Conservation (phyloP, 139 green algal species). For the Prasinococcaceae sp. region DNA sequence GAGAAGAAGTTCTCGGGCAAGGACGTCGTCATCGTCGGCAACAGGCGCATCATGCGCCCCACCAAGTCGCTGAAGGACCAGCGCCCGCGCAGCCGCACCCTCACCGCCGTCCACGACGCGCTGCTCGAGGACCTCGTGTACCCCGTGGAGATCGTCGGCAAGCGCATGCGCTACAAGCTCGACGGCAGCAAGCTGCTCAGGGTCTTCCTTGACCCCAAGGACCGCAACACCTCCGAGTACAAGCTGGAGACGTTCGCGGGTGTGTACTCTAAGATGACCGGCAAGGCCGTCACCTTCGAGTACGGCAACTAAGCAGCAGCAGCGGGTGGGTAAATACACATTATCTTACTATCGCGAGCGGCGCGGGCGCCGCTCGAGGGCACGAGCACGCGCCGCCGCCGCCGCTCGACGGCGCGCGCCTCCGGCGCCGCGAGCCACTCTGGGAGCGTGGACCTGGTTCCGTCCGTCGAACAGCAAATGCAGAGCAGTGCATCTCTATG, state of each 20-base stretch:
- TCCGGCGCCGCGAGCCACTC: too few relatives aligned
- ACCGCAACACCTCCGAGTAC: constrained; percentile 94
- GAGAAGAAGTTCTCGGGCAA: constrained; percentile 99
- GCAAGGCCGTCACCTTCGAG: constrained; percentile 89
- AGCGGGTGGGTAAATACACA: too few relatives aligned
- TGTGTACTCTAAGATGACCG: constrained; percentile 98
- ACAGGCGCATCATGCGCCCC: constrained; percentile 78
- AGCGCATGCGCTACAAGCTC: constrained; percentile 80
- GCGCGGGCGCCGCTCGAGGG: too few relatives aligned
- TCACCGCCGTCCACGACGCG: constrained; percentile 86
- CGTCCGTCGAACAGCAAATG: too few relatives aligned
- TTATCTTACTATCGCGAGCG: too few relatives aligned
- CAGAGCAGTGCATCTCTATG: too few relatives aligned
- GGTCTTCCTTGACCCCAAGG: constrained; percentile 67
- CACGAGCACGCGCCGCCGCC: too few relatives aligned
- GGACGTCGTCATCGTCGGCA: constrained; percentile 93
- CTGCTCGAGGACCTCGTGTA: constrained; percentile 93
- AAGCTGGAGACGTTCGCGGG: constrained; percentile 95
- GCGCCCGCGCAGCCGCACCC: constrained; percentile 74
- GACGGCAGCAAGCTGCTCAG: constrained; percentile 71
- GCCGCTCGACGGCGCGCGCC: too few relatives aligned
- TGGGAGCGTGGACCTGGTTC: too few relatives aligned
- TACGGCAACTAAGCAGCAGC: too few relatives aligned
- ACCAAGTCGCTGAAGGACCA: constrained; percentile 42
- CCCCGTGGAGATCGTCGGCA: constrained; percentile 98